A percentile compares a stretch with the other conserved stretches of the same genome.
phyloP scores from a whole-genome alignment of 1,284 basidiomycete genomes.

The Caloboletus firmus region DNA sequence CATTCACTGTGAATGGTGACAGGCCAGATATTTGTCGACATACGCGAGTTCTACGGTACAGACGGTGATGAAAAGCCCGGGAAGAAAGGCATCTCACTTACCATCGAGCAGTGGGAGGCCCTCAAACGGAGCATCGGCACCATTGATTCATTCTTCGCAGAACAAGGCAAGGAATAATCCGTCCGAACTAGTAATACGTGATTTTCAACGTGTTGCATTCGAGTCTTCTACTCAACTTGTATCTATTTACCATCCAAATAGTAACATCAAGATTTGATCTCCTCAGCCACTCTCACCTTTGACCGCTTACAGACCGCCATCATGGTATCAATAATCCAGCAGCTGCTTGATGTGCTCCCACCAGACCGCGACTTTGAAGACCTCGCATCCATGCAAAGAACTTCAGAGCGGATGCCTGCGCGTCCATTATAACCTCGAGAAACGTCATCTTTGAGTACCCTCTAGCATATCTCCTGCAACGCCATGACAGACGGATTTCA shows the following conservation, averaged over 20 bases:
- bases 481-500: constrained; percentile 9
- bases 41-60: constrained; percentile 69
- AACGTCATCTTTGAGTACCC: constrained; percentile 52
- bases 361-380: constrained; percentile 53
- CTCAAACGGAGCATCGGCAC: constrained; percentile 46
- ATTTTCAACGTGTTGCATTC: background rate
- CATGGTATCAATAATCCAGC: constrained; percentile 53
- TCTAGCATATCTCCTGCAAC: constrained; percentile 57
- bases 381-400: constrained; percentile 67
- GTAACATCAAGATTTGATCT: no score
- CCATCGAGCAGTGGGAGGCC: constrained; percentile 67
- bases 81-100: constrained; percentile 79
- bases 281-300: background rate
- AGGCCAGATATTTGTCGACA: constrained; percentile 64
- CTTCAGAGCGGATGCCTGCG: constrained; percentile 60
- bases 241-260: constrained; percentile 6
- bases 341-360: constrained; percentile 67
- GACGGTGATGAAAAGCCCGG: constrained; percentile 74
- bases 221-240: background rate
- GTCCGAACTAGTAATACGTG: background rate
- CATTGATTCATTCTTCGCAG: constrained; percentile 56
- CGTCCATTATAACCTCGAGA: constrained; percentile 66
- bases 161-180: constrained; percentile 39
- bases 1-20: constrained; percentile 4
- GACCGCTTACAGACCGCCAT: background rate